These are phyloP conservation scores for Clitopilus hobsonii DNA, from an alignment of 768 basidiomycete species.

Conservation along the genomic window DNA sequence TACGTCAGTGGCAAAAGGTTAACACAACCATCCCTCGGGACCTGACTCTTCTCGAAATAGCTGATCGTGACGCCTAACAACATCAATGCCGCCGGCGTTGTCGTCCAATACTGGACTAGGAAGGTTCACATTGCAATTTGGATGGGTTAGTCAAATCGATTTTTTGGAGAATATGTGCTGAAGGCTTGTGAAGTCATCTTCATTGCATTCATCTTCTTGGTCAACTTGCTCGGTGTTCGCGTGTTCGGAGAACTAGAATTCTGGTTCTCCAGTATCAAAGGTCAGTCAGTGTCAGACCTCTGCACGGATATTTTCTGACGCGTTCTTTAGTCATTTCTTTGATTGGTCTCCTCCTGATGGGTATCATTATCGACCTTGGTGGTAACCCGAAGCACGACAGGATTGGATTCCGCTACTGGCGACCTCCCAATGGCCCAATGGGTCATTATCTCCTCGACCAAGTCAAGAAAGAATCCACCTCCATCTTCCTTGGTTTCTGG, in stretches of 20 bases:
- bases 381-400: constrained; percentile 44
- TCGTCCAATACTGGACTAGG: constrained; percentile 43
- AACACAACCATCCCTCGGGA: background rate
- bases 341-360: constrained; percentile 50
- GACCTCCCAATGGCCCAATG: constrained; percentile 50
- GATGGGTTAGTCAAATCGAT: constrained; percentile 41
- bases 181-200: constrained; percentile 36
- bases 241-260: constrained; percentile 74
- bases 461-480: constrained; percentile 42
- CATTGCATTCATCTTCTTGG: constrained; percentile 48
- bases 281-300: constrained; percentile 29
- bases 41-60: constrained; percentile 21
- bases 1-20: constrained; percentile 24
- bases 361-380: constrained; percentile 62
- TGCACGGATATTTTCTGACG: background rate
- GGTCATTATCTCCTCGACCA: constrained; percentile 43
- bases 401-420: constrained; percentile 47
- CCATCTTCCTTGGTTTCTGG: constrained; percentile 70
- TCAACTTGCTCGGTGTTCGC: constrained; percentile 60
- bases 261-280: constrained; percentile 69
- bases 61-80: constrained; percentile 64
- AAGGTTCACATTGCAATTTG: constrained; percentile 44
- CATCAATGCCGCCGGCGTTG: constrained; percentile 56
- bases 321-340: constrained; percentile 30
- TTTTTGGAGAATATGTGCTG: background rate